Evolutionary conservation across 352 stramenopile genomes (phyloP), one percentile per base, ranked within the genome.

Genomic region (Lagenidium giganteum): DNA sequence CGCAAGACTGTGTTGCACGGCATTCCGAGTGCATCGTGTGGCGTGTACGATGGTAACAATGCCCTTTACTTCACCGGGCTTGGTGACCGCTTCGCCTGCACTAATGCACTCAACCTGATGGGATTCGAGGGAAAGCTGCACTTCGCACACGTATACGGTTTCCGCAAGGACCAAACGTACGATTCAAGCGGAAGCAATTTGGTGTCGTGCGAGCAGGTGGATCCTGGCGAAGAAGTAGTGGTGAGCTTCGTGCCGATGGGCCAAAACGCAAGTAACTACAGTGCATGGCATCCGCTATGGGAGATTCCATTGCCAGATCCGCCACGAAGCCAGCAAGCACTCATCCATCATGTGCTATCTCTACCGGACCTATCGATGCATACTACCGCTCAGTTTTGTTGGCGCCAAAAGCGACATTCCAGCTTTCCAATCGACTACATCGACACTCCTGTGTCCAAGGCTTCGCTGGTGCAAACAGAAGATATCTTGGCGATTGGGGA

Each of bases 101-200:
- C 66, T 5, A 25, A 54, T 0, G 45, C 61, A n/a, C 31, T 78
- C 11, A 45, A 66, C 22, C 36, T 82, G 20, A 26, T 47, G 24
- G 69, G 69, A 3, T 71, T 78, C 21, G 57, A 75, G 26, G 61
- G 57, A 0, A 63, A 63, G 29, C 64, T 82, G 45, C 54, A 74
- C 32, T 82, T 82, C 29, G 49, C 61, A 11, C 68, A 78, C 42
- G 21, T 74, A 25, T 82, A 82, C 25, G 69, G 69, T 0, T 70
- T 63, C 23, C 13, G 54, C 5, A 37, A 35, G 1, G 47, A 49
- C 2, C 52, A 78, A 28, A 47, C 41, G 16, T 82, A 82, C 31
- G 51, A 73, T 29, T 22, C 31, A 0, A 25, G 31, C 24, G 69
- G 66, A 16, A 64, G 67, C 47, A 82, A 82, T 38, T 51, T 45